phyloP scores from a whole-genome alignment of 768 basidiomycete species.

The Boletus vinaceobasis region DNA sequence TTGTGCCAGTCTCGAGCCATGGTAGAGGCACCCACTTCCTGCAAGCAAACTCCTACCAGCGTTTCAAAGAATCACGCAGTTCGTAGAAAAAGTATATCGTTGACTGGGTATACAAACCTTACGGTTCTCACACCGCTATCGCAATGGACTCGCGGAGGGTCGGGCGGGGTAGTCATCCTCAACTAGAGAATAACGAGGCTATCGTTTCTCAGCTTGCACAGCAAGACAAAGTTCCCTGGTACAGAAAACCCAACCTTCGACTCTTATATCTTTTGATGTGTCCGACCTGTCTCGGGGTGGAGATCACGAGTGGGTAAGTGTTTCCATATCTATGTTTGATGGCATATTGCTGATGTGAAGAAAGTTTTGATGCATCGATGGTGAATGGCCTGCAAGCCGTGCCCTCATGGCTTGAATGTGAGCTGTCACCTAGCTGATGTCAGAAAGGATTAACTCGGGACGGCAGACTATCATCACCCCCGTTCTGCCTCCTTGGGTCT shows the following conservation, averaged over 20 bases:
- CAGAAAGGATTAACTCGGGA: background rate
- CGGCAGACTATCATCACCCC: conserved; percentile 52
- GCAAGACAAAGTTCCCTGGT: conserved; percentile 58
- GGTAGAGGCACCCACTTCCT: background rate
- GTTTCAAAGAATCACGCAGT: background rate
- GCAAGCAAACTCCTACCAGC: too few species aligned
- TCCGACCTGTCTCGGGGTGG: conserved; percentile 33
- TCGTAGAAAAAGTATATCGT: background rate
- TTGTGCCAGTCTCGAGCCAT: too few species aligned
- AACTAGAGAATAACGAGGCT: background rate
- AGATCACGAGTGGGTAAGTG: conserved; percentile 18
- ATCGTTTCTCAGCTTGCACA: conserved; percentile 20
- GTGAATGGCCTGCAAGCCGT: conserved; percentile 62
- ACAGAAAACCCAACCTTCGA: conserved; percentile 56
- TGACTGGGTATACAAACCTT: background rate
- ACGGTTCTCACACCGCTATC: background rate
- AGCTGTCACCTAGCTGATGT: conserved; percentile 8
- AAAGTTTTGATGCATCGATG: conserved; percentile 46
- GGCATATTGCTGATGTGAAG: background rate
- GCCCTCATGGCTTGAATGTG: conserved; percentile 53
- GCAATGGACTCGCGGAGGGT: conserved; percentile 2
- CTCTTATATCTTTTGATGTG: conserved; percentile 53
- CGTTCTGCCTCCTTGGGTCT: conserved; percentile 39
- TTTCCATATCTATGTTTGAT: background rate
- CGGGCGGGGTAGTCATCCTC: background rate